Evolutionary conservation across 2,329 filamentous ascomycete genomes (phyloP), one percentile per base, ranked within the genome.

Genomic region (Phialemoniopsis sp.): DNA sequence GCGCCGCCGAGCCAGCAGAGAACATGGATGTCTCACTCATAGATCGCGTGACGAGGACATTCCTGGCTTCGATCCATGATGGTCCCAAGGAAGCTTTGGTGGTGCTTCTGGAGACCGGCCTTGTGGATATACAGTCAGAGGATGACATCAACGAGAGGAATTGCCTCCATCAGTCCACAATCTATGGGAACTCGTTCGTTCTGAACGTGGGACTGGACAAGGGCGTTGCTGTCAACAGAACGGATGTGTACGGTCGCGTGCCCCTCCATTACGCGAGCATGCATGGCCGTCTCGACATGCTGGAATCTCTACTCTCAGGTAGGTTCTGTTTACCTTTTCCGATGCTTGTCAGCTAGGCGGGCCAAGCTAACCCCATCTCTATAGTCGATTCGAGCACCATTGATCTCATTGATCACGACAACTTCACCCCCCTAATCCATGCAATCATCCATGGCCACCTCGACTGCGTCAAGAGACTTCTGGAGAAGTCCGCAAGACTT

Each of bases 131-230:
- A n/a, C 82, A 89, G 54, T 93, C 89, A 1, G 89, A 95, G 53
- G 93, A 98, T 58, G 90, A 96, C 54, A 97, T 98, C 60, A 98
- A 97, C 54, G 91, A 96, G 66, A 79, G 93, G 31, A 98, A 96
- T 54, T 95, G 90, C 56, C 72, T 98, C 34, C 93, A 98, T 53
- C 93, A 97, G 64, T 88, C 93, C n/a, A 85, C 90, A 1, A 96
- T 97, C 38, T 95, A 94, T 45, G 90, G 90, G 15, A 90, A 90
- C 53, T 67, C 77, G 9, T 83, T 87, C 50, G 86, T 96, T 21
- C 69, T 97, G 42, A 70, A 78, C 37, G 81, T 85, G 47, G 90
- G 86, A 4, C 68, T 98, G n/a, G 68, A 76, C 2, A 80, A 77
- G 34, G 80, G 78, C 5, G 89, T 96, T 28, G 82, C 90, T 46